phyloP scores from a whole-genome alignment of 768 basidiomycete species.

The Coprinellus micaceus region DNA sequence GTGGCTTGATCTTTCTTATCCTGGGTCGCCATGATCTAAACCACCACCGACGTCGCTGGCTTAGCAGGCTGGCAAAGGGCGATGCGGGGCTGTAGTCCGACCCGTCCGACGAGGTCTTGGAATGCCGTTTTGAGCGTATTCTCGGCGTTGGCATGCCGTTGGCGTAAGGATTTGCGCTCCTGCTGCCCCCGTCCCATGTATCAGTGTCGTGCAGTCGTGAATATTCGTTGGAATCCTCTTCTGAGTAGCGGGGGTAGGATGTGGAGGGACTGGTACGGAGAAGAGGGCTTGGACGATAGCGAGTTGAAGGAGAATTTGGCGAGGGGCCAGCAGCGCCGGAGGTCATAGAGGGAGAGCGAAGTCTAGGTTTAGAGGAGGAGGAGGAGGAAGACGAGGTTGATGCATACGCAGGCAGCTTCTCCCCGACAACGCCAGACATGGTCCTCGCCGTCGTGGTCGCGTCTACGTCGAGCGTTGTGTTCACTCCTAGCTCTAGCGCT shows the following conservation, averaged over 20 bases:
- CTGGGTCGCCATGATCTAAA: not conserved
- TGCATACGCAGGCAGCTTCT: not conserved
- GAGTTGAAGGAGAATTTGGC: not conserved
- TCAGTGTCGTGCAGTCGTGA: not conserved
- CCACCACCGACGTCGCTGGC: not conserved
- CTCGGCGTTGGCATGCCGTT: not conserved
- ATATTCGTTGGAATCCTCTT: not conserved
- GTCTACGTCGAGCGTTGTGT: not conserved
- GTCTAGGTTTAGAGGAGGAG: not conserved
- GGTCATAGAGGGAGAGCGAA: not conserved
- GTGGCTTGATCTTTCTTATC: not conserved
- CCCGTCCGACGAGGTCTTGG: not conserved
- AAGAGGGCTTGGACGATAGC: not conserved
- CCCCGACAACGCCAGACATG: constrained; percentile 1
- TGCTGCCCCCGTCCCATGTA: not conserved
- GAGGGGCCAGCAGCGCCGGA: not conserved
- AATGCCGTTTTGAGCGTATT: not conserved
- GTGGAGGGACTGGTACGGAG: not conserved
- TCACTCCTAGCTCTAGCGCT: too few relatives aligned
- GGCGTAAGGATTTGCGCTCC: constrained; percentile 2
- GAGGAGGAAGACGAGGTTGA: not conserved
- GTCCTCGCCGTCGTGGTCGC: not conserved
- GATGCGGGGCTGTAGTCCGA: not conserved
- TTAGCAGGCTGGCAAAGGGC: not conserved
- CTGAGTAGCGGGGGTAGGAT: not conserved